A percentile compares a stretch with the other conserved stretches of the same genome.
Conservation (phyloP, 805 yeast genomes). For the Cyberlindnera lachancei region DNA sequence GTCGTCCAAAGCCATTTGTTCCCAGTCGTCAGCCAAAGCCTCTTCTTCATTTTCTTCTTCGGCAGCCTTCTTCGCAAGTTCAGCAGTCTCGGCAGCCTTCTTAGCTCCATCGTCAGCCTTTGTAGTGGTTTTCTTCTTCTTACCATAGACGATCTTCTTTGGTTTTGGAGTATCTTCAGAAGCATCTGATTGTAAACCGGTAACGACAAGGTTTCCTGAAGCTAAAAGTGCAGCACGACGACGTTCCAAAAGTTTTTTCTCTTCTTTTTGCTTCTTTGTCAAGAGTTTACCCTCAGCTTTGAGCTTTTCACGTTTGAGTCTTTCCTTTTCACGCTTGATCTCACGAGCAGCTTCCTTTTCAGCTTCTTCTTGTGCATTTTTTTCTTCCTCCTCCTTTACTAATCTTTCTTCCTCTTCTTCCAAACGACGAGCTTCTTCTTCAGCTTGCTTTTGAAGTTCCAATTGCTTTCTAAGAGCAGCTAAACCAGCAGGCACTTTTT, state of each 20-base stretch:
- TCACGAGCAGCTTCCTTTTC: conserved; percentile 50
- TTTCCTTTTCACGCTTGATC: conserved; percentile 81
- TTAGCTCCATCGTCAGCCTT: conserved; percentile 19
- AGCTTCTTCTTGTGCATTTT: conserved; percentile 32
- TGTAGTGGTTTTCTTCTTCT: conserved; percentile 52
- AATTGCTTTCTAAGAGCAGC: conserved; percentile 88
- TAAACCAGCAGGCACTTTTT: conserved; percentile 82
- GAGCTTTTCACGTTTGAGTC: conserved; percentile 78
- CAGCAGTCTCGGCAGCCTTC: conserved; percentile 22
- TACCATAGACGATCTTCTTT: conserved; percentile 57
- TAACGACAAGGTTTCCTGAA: conserved; percentile 64
- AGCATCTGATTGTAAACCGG: conserved; percentile 45
- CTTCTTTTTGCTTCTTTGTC: conserved; percentile 93
- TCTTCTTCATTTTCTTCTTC: conserved; percentile 23
- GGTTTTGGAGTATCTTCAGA: conserved; percentile 33
- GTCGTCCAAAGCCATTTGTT: conserved; percentile 56
- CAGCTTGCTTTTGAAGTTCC: conserved; percentile 80
- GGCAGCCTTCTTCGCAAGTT: conserved; percentile 16
- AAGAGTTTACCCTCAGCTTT: conserved; percentile 93
- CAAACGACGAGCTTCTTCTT: conserved; percentile 68
- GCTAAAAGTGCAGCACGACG: conserved; percentile 82
- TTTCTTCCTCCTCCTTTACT: conserved; percentile 43
- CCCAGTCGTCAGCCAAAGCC: conserved; percentile 79
- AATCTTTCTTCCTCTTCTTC: conserved; percentile 68
- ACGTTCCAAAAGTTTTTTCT: conserved; percentile 75